These are phyloP conservation scores for Aspergillus brasiliensis DNA, from an alignment of 2,329 filamentous ascomycete species.

Conservation along the genomic window DNA sequence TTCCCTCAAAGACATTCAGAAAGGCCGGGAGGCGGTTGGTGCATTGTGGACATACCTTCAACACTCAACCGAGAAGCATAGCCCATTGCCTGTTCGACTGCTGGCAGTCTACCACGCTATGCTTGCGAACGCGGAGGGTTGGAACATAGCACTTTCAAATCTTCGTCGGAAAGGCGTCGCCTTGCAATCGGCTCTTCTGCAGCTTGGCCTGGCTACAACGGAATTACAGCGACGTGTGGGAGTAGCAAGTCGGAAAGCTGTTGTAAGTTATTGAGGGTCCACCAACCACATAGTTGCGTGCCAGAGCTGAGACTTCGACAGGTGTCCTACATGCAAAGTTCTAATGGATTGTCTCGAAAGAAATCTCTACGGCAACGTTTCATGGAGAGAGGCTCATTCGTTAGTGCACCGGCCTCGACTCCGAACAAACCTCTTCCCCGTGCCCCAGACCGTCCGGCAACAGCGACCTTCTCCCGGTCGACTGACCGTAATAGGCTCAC, in stretches of 20 bases:
- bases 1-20: constrained; percentile 74
- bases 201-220: constrained; percentile 74
- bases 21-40: constrained; percentile 73
- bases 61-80: constrained; percentile 63
- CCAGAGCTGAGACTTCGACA: constrained; percentile 15
- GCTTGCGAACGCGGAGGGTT: constrained; percentile 89
- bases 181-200: constrained; percentile 69
- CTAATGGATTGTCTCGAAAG: constrained; percentile 14
- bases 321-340: constrained; percentile 25
- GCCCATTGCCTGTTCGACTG: constrained; percentile 61
- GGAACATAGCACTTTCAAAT: constrained; percentile 77
- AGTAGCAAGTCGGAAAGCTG: constrained; percentile 72
- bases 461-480: constrained; percentile 15
- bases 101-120: constrained; percentile 82
- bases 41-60: constrained; percentile 77
- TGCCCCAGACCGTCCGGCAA: constrained; percentile 23
- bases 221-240: constrained; percentile 87
- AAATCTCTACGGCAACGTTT: constrained; percentile 29
- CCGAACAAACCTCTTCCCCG: constrained; percentile 36
- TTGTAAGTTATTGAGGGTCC: constrained; percentile 56
- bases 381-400: constrained; percentile 22
- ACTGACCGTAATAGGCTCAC: constrained; percentile 12
- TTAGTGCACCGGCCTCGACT: constrained; percentile 1
- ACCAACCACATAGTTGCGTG: not conserved
- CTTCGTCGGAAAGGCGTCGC: constrained; percentile 72